Conservation (phyloP, 305 asterid species). For the Solanum hybrid region DNA sequence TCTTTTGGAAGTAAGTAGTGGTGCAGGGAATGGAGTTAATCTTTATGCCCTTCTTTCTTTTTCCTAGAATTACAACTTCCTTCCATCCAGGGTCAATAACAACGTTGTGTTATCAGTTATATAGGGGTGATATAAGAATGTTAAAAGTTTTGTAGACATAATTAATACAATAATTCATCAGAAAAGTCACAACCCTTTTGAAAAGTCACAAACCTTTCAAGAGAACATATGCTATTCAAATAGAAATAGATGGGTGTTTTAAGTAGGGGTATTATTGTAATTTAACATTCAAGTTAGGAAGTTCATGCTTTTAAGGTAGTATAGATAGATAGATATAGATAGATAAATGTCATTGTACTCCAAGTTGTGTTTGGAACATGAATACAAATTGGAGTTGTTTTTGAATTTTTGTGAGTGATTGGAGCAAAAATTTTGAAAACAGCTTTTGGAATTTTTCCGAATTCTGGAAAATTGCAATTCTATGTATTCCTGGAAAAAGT, state of each 20-base stretch:
- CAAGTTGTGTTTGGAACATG: background rate
- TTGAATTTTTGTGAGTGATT: background rate
- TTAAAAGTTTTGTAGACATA: too few relatives aligned
- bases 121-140: too few relatives aligned
- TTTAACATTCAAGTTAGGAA: too few relatives aligned
- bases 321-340: too few relatives aligned
- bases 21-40: constrained; percentile 3
- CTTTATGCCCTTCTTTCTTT: constrained; percentile 10
- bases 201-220: too few relatives aligned
- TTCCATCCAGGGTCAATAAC: background rate
- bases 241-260: too few relatives aligned
- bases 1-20: background rate
- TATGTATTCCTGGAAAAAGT: background rate
- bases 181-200: too few relatives aligned
- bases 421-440: background rate
- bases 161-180: too few relatives aligned
- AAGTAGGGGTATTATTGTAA: too few relatives aligned
- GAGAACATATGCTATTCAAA: too few relatives aligned
- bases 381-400: background rate
- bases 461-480: background rate
- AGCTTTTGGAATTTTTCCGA: background rate
- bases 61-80: background rate
- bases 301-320: too few relatives aligned
- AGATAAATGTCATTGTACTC: background rate
- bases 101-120: too few relatives aligned